A percentile compares a stretch with the other conserved stretches of the same genome.
phyloP scores from a whole-genome alignment of 768 basidiomycete species.

The Suillus lakei region DNA sequence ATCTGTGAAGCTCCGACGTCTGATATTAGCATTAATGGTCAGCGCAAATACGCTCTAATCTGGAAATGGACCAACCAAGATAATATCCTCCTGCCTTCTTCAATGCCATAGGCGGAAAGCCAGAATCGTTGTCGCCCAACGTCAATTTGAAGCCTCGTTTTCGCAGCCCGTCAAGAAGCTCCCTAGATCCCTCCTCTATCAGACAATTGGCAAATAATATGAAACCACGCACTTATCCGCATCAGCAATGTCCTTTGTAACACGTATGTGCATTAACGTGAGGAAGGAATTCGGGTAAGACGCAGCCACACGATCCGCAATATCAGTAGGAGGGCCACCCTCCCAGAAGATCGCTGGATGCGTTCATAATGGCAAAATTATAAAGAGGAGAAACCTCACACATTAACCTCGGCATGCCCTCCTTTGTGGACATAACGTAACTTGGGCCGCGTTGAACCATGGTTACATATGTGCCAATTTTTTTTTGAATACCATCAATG shows the following conservation, averaged over 20 bases:
- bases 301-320: constrained; percentile 58
- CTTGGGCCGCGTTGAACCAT: constrained; percentile 58
- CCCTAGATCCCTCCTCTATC: constrained; percentile 32
- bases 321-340: constrained; percentile 49
- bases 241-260: constrained; percentile 50
- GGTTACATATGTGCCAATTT: constrained; percentile 40
- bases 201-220: neutral
- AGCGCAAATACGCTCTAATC: too few species aligned
- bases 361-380: constrained; percentile 14
- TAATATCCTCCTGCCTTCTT: constrained; percentile 67
- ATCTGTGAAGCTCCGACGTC: constrained; percentile 47
- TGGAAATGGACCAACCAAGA: constrained; percentile 46
- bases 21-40: constrained; percentile 12
- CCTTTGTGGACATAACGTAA: constrained; percentile 53
- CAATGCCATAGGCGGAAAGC: constrained; percentile 53
- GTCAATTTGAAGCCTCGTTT: constrained; percentile 61
- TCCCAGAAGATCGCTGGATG: constrained; percentile 42
- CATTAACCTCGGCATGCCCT: constrained; percentile 37
- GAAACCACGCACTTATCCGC: constrained; percentile 52
- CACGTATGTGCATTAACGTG: constrained; percentile 39
- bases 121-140: constrained; percentile 55
- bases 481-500: neutral
- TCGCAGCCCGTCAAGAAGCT: constrained; percentile 58
- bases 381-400: constrained; percentile 17
- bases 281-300: constrained; percentile 46